phyloP scores from a whole-genome alignment of 257 asterid genomes.

The Anisodus tanguticus region DNA sequence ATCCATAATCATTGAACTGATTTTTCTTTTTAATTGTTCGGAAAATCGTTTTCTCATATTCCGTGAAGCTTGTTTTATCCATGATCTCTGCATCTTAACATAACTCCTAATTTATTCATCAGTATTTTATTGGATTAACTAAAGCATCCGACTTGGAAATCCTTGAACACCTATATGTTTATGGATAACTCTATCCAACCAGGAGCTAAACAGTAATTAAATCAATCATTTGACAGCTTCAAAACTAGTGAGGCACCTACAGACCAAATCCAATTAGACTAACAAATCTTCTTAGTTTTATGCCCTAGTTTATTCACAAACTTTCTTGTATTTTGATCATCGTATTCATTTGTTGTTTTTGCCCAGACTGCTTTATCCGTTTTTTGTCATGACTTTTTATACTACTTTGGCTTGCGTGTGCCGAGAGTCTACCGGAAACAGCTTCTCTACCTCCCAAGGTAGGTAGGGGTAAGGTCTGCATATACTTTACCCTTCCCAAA shows the following conservation, averaged over 20 bases:
- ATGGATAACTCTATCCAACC: neutral
- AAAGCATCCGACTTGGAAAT: neutral
- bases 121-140: neutral
- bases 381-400: too few relatives aligned
- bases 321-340: too few relatives aligned
- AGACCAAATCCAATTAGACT: neutral
- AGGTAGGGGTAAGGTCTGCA: too few relatives aligned
- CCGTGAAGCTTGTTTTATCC: neutral
- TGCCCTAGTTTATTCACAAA: neutral
- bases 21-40: neutral
- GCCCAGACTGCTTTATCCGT: too few relatives aligned
- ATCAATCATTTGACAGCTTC: constrained; percentile 24
- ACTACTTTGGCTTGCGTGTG: too few relatives aligned
- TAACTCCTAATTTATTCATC: neutral
- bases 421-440: too few relatives aligned
- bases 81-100: constrained; percentile 16
- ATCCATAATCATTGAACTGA: neutral
- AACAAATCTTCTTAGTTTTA: neutral
- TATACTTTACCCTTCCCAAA: too few relatives aligned
- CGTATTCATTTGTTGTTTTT: too few relatives aligned
- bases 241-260: neutral
- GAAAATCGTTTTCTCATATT: neutral
- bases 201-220: neutral
- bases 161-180: constrained; percentile 1
- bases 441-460: too few relatives aligned